Evolutionary conservation across 257 asterid genomes (phyloP).

Genomic region (Solanum dulcamara): DNA sequence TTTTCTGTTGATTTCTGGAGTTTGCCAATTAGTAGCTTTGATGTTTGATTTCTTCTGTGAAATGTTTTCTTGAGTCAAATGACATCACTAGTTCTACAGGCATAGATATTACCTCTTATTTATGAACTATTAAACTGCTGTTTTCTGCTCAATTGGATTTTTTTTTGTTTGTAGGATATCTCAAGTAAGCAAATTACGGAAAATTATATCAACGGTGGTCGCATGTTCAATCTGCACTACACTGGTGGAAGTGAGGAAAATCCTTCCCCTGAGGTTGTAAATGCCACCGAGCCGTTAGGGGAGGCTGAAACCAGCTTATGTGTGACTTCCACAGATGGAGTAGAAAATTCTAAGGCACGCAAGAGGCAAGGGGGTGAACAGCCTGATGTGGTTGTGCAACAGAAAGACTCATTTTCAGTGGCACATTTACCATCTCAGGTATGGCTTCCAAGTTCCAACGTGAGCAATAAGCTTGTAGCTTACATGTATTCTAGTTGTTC

Average conservation of each 20-base stretch:
- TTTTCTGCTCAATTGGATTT: neutral
- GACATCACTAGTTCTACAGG: neutral
- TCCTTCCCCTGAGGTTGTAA: conserved; percentile 53
- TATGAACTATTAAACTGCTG: neutral
- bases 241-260: conserved; percentile 29
- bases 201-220: conserved; percentile 24
- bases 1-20: neutral
- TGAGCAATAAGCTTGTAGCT: neutral
- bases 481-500: neutral
- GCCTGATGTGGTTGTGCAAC: conserved; percentile 22
- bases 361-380: conserved; percentile 4
- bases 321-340: conserved; percentile 19
- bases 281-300: conserved; percentile 23
- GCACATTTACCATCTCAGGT: conserved; percentile 86
- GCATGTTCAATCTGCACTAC: conserved; percentile 23
- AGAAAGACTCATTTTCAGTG: conserved; percentile 25
- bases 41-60: neutral
- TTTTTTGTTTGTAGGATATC: conserved; percentile 25
- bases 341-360: conserved; percentile 11
- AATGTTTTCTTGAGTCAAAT: neutral
- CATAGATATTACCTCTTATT: neutral
- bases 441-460: conserved; percentile 2
- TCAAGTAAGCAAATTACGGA: neutral
- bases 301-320: conserved; percentile 35
- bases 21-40: neutral